Percentiles rank a stretch among this genome's conserved stretches.
Evolutionary conservation across 2,329 filamentous ascomycete species (phyloP).

Genomic region (Pseudonectria foliicola): DNA sequence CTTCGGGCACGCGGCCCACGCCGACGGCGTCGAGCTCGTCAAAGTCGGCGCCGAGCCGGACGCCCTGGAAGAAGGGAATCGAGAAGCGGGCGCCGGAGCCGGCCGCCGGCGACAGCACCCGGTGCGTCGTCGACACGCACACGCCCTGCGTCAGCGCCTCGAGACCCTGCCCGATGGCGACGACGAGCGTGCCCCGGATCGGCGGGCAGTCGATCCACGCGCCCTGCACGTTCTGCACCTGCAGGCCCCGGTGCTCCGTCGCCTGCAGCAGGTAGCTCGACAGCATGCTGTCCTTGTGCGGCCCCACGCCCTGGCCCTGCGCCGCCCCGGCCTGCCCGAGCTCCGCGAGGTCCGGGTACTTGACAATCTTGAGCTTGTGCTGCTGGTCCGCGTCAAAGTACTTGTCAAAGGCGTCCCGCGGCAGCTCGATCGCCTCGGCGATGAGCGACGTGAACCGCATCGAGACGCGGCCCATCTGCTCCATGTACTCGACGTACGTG

Average conservation of each 20-base stretch:
- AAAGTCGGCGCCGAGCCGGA: slow-evolving; percentile 71
- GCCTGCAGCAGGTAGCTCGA: slow-evolving; percentile 77
- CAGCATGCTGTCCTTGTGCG: slow-evolving; percentile 82
- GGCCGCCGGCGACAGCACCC: slow-evolving; percentile 66
- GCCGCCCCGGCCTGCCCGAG: slow-evolving; percentile 39
- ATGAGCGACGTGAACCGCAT: slow-evolving; percentile 72
- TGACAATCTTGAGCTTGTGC: slow-evolving; percentile 86
- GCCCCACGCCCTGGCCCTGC: slow-evolving; percentile 59
- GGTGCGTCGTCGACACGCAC: slow-evolving; percentile 74
- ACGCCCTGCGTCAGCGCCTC: slow-evolving; percentile 81
- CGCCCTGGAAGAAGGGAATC: slow-evolving; percentile 84
- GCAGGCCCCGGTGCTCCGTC: slow-evolving; percentile 65
- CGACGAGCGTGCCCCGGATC: slow-evolving; percentile 68
- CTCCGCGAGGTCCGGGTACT: slow-evolving; percentile 68
- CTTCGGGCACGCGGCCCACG: slow-evolving; percentile 52
- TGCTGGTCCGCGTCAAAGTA: slow-evolving; percentile 73
- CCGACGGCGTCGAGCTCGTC: slow-evolving; percentile 62
- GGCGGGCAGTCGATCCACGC: slow-evolving; percentile 80
- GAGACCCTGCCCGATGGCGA: slow-evolving; percentile 80
- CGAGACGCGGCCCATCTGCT: slow-evolving; percentile 64
- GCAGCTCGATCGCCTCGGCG: slow-evolving; percentile 73
- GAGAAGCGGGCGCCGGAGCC: slow-evolving; percentile 68
- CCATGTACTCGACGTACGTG: slow-evolving; percentile 69
- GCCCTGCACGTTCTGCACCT: slow-evolving; percentile 74
- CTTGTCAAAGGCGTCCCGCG: slow-evolving; percentile 60